Conservation (phyloP, 352 stramenopile species). For the Globisporangium apiculatum region DNA sequence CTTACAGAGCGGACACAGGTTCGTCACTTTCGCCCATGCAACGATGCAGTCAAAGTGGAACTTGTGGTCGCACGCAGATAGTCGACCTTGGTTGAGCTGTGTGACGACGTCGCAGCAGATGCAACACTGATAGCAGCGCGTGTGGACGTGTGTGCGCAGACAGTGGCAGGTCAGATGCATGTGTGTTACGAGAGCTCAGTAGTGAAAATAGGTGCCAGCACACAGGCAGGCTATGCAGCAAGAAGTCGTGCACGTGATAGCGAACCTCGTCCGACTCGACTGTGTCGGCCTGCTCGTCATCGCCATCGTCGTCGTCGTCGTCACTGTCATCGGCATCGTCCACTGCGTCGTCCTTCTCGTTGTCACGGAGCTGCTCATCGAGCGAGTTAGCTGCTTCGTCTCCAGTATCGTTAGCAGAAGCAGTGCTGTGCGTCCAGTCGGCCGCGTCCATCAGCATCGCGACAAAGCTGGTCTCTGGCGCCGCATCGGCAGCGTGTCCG, state of each 20-base stretch:
- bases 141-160: neutral
- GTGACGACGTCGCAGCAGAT: slow-evolving; percentile 76
- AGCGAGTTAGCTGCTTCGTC: neutral
- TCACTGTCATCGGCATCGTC: slow-evolving; percentile 1
- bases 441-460: too few species aligned
- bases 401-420: neutral
- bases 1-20: slow-evolving; percentile 81
- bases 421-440: too few species aligned
- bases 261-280: slow-evolving; percentile 29
- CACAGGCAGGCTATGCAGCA: neutral
- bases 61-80: slow-evolving; percentile 62
- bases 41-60: slow-evolving; percentile 86
- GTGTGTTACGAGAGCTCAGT: neutral
- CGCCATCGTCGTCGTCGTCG: slow-evolving; percentile 12
- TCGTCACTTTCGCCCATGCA: slow-evolving; percentile 76
- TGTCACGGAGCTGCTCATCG: neutral
- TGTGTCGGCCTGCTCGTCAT: slow-evolving; percentile 21
- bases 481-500: too few species aligned
- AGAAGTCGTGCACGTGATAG: neutral
- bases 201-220: neutral
- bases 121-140: slow-evolving; percentile 37
- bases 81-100: slow-evolving; percentile 37
- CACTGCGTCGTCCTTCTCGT: slow-evolving; percentile 13
- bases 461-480: too few species aligned
- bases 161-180: neutral